Conservation (phyloP, 192 early-diverging fungal genomes). For the Chytriomyces sp. region DNA sequence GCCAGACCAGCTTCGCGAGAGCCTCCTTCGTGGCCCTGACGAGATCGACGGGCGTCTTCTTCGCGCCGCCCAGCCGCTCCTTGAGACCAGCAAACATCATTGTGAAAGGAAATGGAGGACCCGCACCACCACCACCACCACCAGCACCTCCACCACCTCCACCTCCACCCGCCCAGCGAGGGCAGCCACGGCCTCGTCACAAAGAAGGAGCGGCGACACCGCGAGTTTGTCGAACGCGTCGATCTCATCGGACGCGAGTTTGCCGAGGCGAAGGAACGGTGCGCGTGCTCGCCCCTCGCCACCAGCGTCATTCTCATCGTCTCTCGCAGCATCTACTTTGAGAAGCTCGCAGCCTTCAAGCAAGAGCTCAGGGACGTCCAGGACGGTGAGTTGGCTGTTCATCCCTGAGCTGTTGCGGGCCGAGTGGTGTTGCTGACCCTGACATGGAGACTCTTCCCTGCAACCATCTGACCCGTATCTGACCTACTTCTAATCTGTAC, state of each 20-base stretch:
- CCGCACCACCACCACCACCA: not conserved
- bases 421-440: not conserved
- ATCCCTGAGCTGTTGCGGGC: not conserved
- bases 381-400: constrained; percentile 17
- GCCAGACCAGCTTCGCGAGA: constrained; percentile 72
- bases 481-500: not conserved
- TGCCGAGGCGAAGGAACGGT: constrained; percentile 63
- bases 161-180: not conserved
- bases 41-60: constrained; percentile 76
- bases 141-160: not conserved
- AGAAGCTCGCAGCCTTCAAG: constrained; percentile 35
- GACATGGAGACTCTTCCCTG: not conserved
- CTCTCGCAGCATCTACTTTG: constrained; percentile 31
- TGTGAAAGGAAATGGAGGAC: not conserved
- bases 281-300: constrained; percentile 4
- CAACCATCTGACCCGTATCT: not conserved
- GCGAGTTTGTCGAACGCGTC: constrained; percentile 58
- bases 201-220: constrained; percentile 57
- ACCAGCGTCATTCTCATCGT: not conserved
- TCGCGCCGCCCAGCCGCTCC: constrained; percentile 7
- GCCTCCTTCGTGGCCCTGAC: constrained; percentile 86
- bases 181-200: constrained; percentile 5
- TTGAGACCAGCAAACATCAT: constrained; percentile 23
- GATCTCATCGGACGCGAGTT: constrained; percentile 64
- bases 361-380: constrained; percentile 32